Base-by-base conservation (phyloP, 305 asterid species). In the Withania somnifera region DNA sequence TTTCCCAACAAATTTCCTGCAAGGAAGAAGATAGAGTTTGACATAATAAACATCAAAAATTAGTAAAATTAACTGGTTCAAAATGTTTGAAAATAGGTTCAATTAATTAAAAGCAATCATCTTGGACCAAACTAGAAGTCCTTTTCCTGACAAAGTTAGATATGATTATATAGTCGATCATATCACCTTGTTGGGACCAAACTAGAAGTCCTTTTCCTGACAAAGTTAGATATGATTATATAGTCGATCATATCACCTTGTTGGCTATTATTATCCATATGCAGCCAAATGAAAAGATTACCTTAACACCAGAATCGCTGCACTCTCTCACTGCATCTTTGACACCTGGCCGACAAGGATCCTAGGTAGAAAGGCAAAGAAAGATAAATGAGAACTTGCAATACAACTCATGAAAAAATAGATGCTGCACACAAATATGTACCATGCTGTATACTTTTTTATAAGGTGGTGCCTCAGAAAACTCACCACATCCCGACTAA, bases 301-400 rank as follows among this genome's bases (percentile, higher is more conserved):
- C 98, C 97, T 95, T 95, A 80, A 95, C 94, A 76, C 99, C 99
- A 80, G 98, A 94, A 71, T 86, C 90, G 26, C 84, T 89, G 91
- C 99, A 95, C 61, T 93, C 88, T 87, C 84, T 88, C 80, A 95
- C 99, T 24, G 98, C 99, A 77, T 95, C 92, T 89, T 85, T 92
- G 89, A 95, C 99, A 71, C 99, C 99, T 40, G 98, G 98, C 36
- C 99, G 98, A 84, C 99, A 95, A 85, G 99, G 99, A 93, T 95
- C 99, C 99, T 95, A 88, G 40, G 82, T 56, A 84, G 42, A 60
- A 69, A 34, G 26, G 47, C 79, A 30, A 53, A 34, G 81, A 80
- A 69, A 79, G 75, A 73, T 56, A 83, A 47, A 61, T 66, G 67
- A 56, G 78, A 83, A 77, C 26, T 77, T 47, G 79, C 79, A 58